Evolutionary conservation across 495 filamentous ascomycete species (phyloP).

Genomic region (Lentithecium fluviatile): DNA sequence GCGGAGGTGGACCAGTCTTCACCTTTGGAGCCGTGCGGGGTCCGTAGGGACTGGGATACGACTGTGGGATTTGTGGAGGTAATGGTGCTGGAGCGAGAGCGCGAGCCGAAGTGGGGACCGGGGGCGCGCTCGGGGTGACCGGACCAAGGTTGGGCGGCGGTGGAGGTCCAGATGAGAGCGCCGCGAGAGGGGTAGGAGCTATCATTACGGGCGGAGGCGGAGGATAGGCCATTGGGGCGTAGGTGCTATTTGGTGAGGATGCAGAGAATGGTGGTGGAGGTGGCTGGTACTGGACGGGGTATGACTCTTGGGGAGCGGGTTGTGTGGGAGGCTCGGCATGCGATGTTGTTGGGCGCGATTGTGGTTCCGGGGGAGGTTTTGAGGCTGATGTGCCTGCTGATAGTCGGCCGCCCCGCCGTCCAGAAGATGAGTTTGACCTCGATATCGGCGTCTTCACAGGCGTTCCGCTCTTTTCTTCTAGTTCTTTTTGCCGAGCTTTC

Average conservation of each 20-base stretch:
- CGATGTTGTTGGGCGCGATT: background rate
- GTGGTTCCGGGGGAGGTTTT: background rate
- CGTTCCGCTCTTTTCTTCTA: constrained; percentile 15
- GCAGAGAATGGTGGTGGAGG: background rate
- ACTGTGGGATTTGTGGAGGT: background rate
- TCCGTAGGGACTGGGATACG: constrained; percentile 26
- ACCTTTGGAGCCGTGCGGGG: constrained; percentile 15
- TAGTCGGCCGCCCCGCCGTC: background rate
- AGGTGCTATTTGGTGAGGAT: background rate
- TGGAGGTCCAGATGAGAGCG: constrained; percentile 4
- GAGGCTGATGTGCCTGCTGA: background rate
- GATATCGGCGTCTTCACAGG: background rate
- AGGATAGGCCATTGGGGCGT: background rate
- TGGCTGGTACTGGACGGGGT: background rate
- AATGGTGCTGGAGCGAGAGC: constrained; percentile 23
- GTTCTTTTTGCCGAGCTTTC: constrained; percentile 34
- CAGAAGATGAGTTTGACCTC: background rate
- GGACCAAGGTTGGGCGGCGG: background rate
- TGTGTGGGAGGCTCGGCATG: background rate
- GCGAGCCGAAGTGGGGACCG: background rate
- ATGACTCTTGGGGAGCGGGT: background rate
- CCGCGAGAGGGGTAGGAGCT: background rate
- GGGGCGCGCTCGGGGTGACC: background rate
- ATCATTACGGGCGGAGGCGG: background rate
- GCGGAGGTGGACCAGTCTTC: constrained; percentile 15